Evolutionary conservation across 176 grass and related monocot genomes (phyloP), one percentile per base, ranked within the genome.

Genomic region (Musa itinerans): DNA sequence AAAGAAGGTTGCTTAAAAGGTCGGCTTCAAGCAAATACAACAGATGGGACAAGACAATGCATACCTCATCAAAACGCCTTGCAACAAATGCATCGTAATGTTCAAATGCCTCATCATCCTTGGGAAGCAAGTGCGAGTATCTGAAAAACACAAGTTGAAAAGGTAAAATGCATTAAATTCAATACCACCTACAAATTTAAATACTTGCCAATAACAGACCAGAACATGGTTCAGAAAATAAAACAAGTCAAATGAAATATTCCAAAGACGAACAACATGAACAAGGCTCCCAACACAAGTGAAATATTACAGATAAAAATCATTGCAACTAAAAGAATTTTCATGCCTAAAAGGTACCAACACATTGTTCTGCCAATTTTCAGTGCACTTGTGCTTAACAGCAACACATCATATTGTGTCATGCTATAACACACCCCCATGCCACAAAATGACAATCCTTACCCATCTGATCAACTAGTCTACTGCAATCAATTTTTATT

Each of bases 81-180:
- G 79, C 70, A 56, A 86, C 79, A 82, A 99, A 99, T 23, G 81
- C 84, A 75, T 93, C 91, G 81, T 89, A 99, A 84, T 92, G 88
- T 70, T 86, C 81, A 82, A 95, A 99, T 83, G 91, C 96, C 34
- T 99, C 96, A 5, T 95, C 96, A 26, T 99, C 96, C 73, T 95
- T 87, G 54, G 91, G 96, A 91, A 99, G 96, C 82, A 99, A 83
- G 74, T 99, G 91, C 27, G 74, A 78, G 77, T 92, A 99, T 69
- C 96, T 95, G 86, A 52, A 81, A 65, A 52, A 89, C 26, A 78
- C 21, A 78, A 83, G 71, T 71, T 10, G 29, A 29, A 83, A 61
- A 74, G 24, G 14, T 17, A 8, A 50, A 71, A 23, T 75, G 22
- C 51, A 9, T 70, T 51, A 50, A 51, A 11, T 43, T 68, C 25